Base-by-base conservation (phyloP, 1,284 basidiomycete species). In the Peniophora sp. region DNA sequence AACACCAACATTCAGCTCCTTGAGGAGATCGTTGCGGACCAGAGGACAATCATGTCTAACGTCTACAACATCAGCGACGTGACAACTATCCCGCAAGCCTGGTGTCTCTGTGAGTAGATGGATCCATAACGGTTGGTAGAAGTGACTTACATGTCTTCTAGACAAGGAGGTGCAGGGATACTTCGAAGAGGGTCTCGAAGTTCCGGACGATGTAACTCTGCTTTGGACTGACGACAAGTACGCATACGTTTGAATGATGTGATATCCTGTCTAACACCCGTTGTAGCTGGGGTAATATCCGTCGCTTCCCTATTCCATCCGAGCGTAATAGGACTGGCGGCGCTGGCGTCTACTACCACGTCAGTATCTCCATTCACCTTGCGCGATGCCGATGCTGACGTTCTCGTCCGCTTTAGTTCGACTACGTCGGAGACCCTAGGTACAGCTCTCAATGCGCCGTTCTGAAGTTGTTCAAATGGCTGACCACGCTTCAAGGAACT, bases 291-390 rank as follows among this genome's bases (percentile, higher is more conserved):
- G 79, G 79, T 11, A 81, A 81, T 56, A 68, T 81, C 52, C 74
- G 76, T 17, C 76, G 79, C 14, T 77, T 74, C 57, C 81, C 81
- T 0, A 63, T 74, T 10, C 58, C 65, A 9, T 65, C 66, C 27
- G 78, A 82, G 57, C 69, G 74, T 3, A 77, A 78, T 54, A 65
- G 80, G 34, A 71, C 73, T 0, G 83, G 82, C 32, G 83, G 81
- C 39, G 79, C 81, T 32, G 82, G 81, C 45, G 75, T 85, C 2
- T 85, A 85, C 59, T 85, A 83, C 60, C 82, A 83, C 60, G 78
- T 79, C 52, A 56, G 73, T 48, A 45, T 50, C 17, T 39, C 34
- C 24, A 48, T 34, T 5, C 22, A 22, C 36, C 14, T 32, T 50
- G 20, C 3, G 32, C 14, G 12, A 6, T 6, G n/a, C 23, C n/a